These are phyloP conservation scores for Akanthomyces lecanii DNA, from an alignment of 2,329 filamentous ascomycete species.

Conservation along the genomic window DNA sequence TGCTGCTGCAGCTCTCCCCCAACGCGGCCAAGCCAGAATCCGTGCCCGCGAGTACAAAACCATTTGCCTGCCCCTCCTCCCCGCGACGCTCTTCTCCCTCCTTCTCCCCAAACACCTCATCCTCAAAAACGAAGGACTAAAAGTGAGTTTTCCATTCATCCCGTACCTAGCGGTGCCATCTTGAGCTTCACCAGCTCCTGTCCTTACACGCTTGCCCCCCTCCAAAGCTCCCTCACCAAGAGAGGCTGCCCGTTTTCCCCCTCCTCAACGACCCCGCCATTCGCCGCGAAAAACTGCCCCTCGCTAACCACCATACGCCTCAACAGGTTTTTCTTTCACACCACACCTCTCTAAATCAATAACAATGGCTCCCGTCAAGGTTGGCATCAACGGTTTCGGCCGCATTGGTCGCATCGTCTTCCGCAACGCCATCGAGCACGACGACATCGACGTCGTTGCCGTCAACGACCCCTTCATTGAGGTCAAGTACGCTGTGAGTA, in stretches of 20 bases:
- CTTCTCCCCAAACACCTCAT: slow-evolving; percentile 10
- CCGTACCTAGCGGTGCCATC: not conserved
- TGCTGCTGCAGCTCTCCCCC: not conserved
- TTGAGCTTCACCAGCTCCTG: slow-evolving; percentile 1
- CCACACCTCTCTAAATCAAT: slow-evolving; percentile 26
- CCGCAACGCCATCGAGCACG: slow-evolving; percentile 92
- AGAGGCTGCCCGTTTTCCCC: not conserved
- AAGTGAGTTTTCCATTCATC: slow-evolving; percentile 10
- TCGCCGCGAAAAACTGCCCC: slow-evolving; percentile 5
- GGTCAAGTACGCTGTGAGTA: slow-evolving; percentile 89
- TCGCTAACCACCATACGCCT: slow-evolving; percentile 15
- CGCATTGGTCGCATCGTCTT: slow-evolving; percentile 99
- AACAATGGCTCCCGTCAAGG: slow-evolving; percentile 57
- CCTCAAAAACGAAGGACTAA: not conserved
- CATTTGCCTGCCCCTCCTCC: slow-evolving; percentile 15
- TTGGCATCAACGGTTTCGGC: slow-evolving; percentile 99
- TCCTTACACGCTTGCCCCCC: not conserved
- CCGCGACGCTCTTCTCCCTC: slow-evolving; percentile 6
- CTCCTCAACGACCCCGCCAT: slow-evolving; percentile 16
- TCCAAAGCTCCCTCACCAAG: not conserved
- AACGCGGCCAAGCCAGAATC: slow-evolving; percentile 2
- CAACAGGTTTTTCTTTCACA: slow-evolving; percentile 11
- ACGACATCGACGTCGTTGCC: slow-evolving; percentile 86
- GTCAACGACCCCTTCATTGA: slow-evolving; percentile 99
- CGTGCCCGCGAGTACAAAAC: slow-evolving; percentile 13